Evolutionary conservation across 139 green algal species (phyloP), one percentile per base, ranked within the genome.

Genomic region (Chlorella sp.): DNA sequence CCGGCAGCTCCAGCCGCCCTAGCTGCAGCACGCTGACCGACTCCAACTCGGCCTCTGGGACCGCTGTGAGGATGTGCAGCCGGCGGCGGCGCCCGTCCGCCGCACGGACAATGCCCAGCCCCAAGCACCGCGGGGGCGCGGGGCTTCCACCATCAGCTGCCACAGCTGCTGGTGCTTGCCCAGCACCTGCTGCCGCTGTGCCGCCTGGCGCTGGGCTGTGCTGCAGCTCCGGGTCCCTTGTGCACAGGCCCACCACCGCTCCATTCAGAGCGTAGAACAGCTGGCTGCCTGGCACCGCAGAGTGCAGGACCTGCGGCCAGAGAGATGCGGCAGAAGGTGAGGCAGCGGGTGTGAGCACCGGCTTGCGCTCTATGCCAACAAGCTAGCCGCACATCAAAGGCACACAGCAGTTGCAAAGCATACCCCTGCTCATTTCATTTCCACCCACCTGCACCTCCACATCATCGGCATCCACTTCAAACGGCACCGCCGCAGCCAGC

Each of bases 101-200:
- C 0, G 86, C 88, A 0, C 94, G 86, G 12, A 98, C 91, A 20
- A 98, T 75, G 47, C 91, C 95, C 16, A 98, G 16, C 0, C 95
- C 95, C 73, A 97, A 28, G 86, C 95, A 98, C 28, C 74, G 62
- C 41, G 86, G 85, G 47, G 67, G 88, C 65, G 84, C 11, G 13
- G 51, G 51, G 51, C 51, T 21, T 15, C 15, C 44, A 11, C 44
- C 44, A 55, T 60, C 51, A 20, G 83, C 55, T 28, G 7, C 34
- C 32, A 2, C 57, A 15, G 55, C 55, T 55, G 74, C 73, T 3
- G 47, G 21, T 36, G 57, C 20, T 15, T 0, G 60, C 21, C 25
- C 70, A 63, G 80, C 34, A 34, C n/a, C 47, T 16, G 30, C 63
- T 4, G 13, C 62, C 47, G 56, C 82, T 78, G 41, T 25, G 39